Base-by-base conservation (phyloP, 1,284 basidiomycete species). In the Microbotryum scabiosae region DNA sequence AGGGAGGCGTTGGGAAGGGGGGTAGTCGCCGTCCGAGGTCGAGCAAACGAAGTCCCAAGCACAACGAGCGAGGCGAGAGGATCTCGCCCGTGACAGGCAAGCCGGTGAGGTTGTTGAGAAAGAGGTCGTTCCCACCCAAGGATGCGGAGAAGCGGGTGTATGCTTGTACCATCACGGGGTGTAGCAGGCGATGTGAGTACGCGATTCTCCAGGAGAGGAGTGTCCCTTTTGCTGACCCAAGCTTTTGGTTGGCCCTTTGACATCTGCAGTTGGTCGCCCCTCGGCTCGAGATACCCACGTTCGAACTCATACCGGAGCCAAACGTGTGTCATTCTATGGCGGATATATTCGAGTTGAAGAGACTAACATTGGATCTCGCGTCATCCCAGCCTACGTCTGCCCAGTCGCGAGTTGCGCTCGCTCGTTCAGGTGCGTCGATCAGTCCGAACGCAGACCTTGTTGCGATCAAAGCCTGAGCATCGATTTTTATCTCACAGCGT, bases 1-100 rank as follows among this genome's bases (percentile, higher is more conserved):
- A 18, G 36, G 36, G 36, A 41, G 36, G 36, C 14, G 16, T 41
- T 6, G 36, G 36, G 36, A 41, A 5, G 16, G 36, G 36, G 16
- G 36, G 12, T 12, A 41, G 36, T 41, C 36, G 36, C 16, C 36
- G 36, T 41, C 36, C 36, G 14, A 41, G 36, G 36, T 41, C 36
- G 36, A 41, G 16, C 36, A 41, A 41, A 41, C 36, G 36, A 18
- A 41, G 36, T 41, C 36, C 36, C 36, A 41, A 16, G 36, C 36
- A 41, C 36, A 41, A 41, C 16, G 36, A 41, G 16, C 36, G 36
- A 16, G 36, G 36, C 14, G 36, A 41, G 36, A 16, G 36, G 2
- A 64, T 67, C 54, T 58, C 56, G 5, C 63, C 63, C 18, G 61
- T 67, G 41, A 67, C 65, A 28, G 65, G 65, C 23, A 55, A 56